Evolutionary conservation across 2,329 filamentous ascomycete genomes (phyloP).

Genomic region (Trichoderma breve): DNA sequence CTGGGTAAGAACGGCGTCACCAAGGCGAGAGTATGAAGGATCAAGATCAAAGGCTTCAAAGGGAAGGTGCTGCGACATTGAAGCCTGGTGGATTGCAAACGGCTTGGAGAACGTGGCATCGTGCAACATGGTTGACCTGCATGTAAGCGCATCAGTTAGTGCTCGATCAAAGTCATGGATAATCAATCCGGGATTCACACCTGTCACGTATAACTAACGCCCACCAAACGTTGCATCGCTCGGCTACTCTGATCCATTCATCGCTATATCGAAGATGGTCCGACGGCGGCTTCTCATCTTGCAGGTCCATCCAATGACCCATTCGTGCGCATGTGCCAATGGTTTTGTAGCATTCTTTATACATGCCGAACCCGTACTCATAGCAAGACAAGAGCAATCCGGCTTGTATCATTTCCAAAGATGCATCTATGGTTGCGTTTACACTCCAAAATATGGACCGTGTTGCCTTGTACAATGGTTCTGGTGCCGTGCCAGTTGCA

Average conservation of each 20-base stretch:
- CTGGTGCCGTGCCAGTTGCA: not conserved
- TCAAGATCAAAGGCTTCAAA: conserved; percentile 12
- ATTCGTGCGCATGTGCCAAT: conserved; percentile 6
- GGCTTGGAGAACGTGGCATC: not conserved
- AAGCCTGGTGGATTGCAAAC: not conserved
- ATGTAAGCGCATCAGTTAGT: not conserved
- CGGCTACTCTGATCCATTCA: conserved; percentile 1
- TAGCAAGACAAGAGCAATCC: conserved; percentile 14
- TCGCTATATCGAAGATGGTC: not conserved
- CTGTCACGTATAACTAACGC: conserved; percentile 16
- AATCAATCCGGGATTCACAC: not conserved
- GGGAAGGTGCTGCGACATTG: not conserved
- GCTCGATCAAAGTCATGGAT: not conserved
- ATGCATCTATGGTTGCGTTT: conserved; percentile 13
- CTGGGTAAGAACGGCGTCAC: not conserved
- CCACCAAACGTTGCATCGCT: conserved; percentile 16
- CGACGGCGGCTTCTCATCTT: not conserved
- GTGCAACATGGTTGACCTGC: conserved; percentile 1
- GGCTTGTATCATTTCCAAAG: conserved; percentile 16
- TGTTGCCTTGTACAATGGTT: not conserved
- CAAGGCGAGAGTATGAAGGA: not conserved
- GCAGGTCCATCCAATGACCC: conserved; percentile 3
- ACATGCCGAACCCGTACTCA: conserved; percentile 15
- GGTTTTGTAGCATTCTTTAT: conserved; percentile 11
- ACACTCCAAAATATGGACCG: conserved; percentile 9